Conservation (phyloP, 768 basidiomycete species). For the Boletus bicolor region DNA sequence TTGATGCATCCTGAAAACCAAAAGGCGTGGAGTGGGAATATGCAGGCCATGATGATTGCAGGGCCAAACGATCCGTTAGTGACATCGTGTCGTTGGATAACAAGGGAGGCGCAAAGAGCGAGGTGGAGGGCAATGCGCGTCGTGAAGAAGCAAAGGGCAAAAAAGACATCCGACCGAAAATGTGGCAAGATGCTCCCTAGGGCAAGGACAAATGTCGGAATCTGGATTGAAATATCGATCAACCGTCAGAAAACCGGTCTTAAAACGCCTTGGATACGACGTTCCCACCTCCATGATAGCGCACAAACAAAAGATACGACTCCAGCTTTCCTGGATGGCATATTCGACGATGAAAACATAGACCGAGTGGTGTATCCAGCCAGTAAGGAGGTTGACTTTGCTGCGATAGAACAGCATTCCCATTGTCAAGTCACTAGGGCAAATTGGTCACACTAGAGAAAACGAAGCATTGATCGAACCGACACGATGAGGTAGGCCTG, state of each 20-base stretch:
- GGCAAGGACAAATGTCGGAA: constrained; percentile 55
- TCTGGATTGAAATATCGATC: constrained; percentile 21
- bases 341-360: constrained; percentile 44
- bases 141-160: constrained; percentile 48
- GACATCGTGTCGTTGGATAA: constrained; percentile 27
- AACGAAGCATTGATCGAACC: constrained; percentile 19
- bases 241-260: neutral
- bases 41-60: constrained; percentile 35
- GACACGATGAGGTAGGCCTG: constrained; percentile 43
- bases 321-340: constrained; percentile 33
- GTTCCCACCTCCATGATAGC: constrained; percentile 45
- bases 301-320: constrained; percentile 43
- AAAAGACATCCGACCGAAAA: constrained; percentile 47
- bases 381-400: constrained; percentile 48
- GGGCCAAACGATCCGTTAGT: constrained; percentile 40
- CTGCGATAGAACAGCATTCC: constrained; percentile 46
- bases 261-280: neutral
- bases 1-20: constrained; percentile 54
- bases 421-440: constrained; percentile 41
- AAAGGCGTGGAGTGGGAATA: constrained; percentile 48
- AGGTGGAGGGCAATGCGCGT: constrained; percentile 50
- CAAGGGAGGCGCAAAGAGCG: constrained; percentile 33
- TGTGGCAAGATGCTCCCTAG: constrained; percentile 42
- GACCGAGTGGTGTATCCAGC: constrained; percentile 50
- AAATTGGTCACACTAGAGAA: constrained; percentile 9